Evolutionary conservation across 139 green algal genomes (phyloP).

Genomic region (Diplosphaera chodatii): DNA sequence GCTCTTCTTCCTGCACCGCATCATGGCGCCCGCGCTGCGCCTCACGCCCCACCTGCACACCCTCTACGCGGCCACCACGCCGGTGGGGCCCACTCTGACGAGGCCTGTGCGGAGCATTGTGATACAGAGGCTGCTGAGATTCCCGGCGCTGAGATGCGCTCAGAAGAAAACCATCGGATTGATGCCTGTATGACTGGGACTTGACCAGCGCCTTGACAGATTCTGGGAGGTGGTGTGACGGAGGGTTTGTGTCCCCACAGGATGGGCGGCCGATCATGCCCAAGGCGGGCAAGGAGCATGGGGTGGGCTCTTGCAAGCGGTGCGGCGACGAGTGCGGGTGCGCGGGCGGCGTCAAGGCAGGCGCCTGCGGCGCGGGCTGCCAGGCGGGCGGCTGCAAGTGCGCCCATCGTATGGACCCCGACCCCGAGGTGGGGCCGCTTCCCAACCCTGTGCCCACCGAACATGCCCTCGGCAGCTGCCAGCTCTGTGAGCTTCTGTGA

Average conservation of each 20-base stretch:
- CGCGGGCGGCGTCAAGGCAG: background rate
- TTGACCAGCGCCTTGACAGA: too few species aligned
- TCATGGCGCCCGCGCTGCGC: constrained; percentile 9
- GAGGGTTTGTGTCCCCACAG: too few species aligned
- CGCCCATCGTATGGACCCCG: background rate
- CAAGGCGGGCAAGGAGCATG: background rate
- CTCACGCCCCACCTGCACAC: background rate
- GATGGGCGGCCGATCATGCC: background rate
- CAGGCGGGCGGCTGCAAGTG: background rate
- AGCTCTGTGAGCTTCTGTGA: too few species aligned
- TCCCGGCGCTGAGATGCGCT: too few species aligned
- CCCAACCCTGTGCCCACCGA: background rate
- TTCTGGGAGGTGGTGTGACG: too few species aligned
- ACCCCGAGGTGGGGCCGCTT: background rate
- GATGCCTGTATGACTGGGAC: too few species aligned
- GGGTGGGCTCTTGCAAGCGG: background rate
- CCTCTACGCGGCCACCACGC: background rate
- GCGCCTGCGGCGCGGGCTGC: background rate
- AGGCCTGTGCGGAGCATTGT: background rate
- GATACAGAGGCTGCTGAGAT: background rate
- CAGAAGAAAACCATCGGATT: too few species aligned
- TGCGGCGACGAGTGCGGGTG: background rate
- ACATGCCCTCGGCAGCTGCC: background rate
- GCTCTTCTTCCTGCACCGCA: constrained; percentile 11
- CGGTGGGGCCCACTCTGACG: background rate